Base-by-base conservation (phyloP, 2,329 filamentous ascomycete species). In the Aspergillus tanneri region DNA sequence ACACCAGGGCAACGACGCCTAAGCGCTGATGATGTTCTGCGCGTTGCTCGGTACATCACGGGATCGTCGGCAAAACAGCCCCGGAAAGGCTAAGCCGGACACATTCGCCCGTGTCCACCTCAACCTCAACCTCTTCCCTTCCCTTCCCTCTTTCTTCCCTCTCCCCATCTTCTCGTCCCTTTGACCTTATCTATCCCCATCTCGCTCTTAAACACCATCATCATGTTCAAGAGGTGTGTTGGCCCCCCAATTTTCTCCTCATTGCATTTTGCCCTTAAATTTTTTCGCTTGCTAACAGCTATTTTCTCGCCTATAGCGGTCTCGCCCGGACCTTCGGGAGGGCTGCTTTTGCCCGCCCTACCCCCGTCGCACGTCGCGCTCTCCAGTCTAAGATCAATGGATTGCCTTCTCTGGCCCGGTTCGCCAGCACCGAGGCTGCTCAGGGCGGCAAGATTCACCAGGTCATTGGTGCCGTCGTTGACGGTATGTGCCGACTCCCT, bases 401-500 rank as follows among this genome's bases (percentile, higher is more conserved):
- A 69, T 71, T 78, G 51, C 81, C 82, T 58, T 79, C 80, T 58
- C 70, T 85, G 56, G 76, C 83, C 64, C 77, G 84, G 63, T 83
- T 81, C 69, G 83, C 84, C 64, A 81, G 76, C 69, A 79, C 81
- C 60, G 78, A 82, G 60, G 67, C 77, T 49, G 64, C 68, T 48
- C 73, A 74, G 62, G 72, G 79, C 72, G 85, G 85, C 70, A 85
- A 81, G 76, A 79, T 84, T 70, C 78, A 83, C 72, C 78, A 90
- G 80, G 91, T 96, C 76, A 96, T 96, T 79, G 91, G 93, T 88
- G 92, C 93, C 80, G 91, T 97, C 74, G 93, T 97, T 68, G 93
- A 97, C 80, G 90, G 90, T 95, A 81, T 80, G 88, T 72, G 49
- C 46, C 41, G 45, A 50, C 53, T 60, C 57, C 57, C 59, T 55